These are phyloP conservation scores for Daedaleopsis nitida DNA, from an alignment of 768 basidiomycete species.

Conservation along the genomic window DNA sequence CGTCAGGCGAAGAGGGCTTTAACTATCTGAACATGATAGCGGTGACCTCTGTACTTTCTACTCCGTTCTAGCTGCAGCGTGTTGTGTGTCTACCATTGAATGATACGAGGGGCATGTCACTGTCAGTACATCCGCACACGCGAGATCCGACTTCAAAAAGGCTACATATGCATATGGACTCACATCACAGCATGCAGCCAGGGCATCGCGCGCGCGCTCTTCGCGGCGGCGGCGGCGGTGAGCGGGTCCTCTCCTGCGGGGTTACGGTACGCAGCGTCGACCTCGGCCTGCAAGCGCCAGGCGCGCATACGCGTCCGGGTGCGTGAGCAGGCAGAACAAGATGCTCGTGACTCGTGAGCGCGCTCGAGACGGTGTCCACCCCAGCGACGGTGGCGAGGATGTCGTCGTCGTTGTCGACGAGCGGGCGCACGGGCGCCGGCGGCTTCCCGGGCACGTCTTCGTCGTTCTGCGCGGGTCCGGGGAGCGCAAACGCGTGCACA, in stretches of 20 bases:
- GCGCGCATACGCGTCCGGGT: conserved; percentile 26
- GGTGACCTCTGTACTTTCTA: too few relatives aligned
- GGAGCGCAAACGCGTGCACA: too few relatives aligned
- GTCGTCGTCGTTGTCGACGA: conserved; percentile 22
- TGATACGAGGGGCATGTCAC: conserved; percentile 48
- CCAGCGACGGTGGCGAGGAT: conserved; percentile 31
- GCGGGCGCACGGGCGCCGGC: conserved; percentile 4
- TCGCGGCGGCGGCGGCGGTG: conserved; percentile 4
- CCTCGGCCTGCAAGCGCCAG: conserved; percentile 27
- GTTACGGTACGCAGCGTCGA: conserved; percentile 28
- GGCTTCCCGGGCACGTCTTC: conserved; percentile 14
- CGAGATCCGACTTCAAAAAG: not conserved
- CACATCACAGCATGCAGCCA: conserved; percentile 40
- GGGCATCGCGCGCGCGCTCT: conserved; percentile 25
- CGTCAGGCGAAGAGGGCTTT: too few relatives aligned
- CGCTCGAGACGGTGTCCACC: conserved; percentile 31
- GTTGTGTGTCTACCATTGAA: too few relatives aligned
- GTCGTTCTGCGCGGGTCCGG: conserved; percentile 17
- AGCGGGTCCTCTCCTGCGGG: conserved; percentile 24
- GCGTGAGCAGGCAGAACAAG: conserved; percentile 28
- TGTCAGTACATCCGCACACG: conserved; percentile 42
- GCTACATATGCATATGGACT: conserved; percentile 5
- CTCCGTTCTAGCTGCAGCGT: too few relatives aligned
- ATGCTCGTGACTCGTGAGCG: conserved; percentile 26
- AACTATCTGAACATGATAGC: too few relatives aligned